Percentiles rank a stretch among this genome's conserved stretches.
phyloP scores from a whole-genome alignment of 1,284 basidiomycete species.

The Rhodotorula sp. region DNA sequence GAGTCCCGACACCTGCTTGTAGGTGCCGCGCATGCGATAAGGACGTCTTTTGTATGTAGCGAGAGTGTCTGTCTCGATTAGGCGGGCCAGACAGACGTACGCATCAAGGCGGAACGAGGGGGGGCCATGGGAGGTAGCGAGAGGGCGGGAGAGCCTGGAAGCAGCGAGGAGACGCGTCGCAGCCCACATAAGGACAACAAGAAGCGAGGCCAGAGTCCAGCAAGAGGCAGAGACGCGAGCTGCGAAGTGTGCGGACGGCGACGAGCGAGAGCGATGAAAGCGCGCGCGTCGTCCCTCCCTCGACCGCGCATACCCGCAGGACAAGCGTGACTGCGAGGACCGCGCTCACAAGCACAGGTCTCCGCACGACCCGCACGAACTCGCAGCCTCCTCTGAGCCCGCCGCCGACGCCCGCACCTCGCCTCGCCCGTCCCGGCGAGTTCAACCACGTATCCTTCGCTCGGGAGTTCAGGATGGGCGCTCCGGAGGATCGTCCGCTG shows the following conservation, averaged over 20 bases:
- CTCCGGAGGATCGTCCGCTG: slow-evolving; percentile 6
- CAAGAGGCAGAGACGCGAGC: not conserved
- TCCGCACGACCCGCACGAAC: not conserved
- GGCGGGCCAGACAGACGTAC: too few species aligned
- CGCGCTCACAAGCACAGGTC: not conserved
- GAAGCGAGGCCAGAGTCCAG: not conserved
- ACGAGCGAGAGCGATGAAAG: not conserved
- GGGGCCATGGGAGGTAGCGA: not conserved
- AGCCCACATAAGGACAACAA: not conserved
- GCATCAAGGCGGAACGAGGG: not conserved
- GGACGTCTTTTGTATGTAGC: too few species aligned
- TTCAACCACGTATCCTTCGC: too few species aligned
- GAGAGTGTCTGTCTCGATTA: too few species aligned
- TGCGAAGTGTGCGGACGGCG: not conserved
- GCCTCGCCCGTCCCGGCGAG: not conserved
- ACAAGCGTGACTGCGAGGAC: not conserved
- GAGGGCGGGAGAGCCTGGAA: not conserved
- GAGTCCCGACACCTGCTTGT: too few species aligned
- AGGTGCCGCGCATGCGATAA: too few species aligned
- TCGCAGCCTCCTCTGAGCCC: not conserved
- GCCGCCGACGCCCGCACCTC: not conserved
- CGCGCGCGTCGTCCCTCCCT: not conserved
- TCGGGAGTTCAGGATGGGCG: not conserved
- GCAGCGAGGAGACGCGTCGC: not conserved
- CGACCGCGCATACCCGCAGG: not conserved